Conservation (phyloP, 2,329 filamentous ascomycete genomes). For the Botrytis porri region DNA sequence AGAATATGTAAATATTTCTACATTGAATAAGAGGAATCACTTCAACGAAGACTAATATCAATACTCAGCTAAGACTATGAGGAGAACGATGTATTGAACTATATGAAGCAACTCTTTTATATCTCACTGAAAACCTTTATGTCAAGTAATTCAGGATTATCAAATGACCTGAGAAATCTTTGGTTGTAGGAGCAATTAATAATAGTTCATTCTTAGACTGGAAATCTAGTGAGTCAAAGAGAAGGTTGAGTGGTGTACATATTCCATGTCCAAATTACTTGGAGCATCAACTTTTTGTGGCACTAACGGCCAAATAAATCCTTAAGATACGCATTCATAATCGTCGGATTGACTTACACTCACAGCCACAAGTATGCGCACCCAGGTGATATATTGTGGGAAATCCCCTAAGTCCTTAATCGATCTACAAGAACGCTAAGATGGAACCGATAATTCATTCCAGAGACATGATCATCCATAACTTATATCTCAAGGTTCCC, state of each 20-base stretch:
- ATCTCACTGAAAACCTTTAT: rapidly evolving
- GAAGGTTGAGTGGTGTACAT: not conserved
- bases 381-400: rapidly evolving
- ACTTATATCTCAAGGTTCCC: not conserved
- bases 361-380: not conserved
- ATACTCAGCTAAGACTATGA: not conserved
- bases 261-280: rapidly evolving
- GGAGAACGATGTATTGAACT: rapidly evolving
- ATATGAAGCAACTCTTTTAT: rapidly evolving
- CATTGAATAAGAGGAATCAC: too few species aligned
- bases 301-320: rapidly evolving
- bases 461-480: not conserved
- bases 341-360: not conserved
- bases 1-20: too few species aligned
- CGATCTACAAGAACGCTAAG: too few species aligned
- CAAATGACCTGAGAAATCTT: rapidly evolving
- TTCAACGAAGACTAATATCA: too few species aligned
- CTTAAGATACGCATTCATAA: rapidly evolving
- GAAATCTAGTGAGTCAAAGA: not conserved
- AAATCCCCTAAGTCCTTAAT: not conserved
- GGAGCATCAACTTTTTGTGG: rapidly evolving
- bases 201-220: not conserved
- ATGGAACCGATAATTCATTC: too few species aligned
- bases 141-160: rapidly evolving
- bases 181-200: rapidly evolving